A percentile compares a stretch with the other conserved stretches of the same genome.
phyloP scores from a whole-genome alignment of 441 rosid genomes.

The Eugenia klotzschiana region DNA sequence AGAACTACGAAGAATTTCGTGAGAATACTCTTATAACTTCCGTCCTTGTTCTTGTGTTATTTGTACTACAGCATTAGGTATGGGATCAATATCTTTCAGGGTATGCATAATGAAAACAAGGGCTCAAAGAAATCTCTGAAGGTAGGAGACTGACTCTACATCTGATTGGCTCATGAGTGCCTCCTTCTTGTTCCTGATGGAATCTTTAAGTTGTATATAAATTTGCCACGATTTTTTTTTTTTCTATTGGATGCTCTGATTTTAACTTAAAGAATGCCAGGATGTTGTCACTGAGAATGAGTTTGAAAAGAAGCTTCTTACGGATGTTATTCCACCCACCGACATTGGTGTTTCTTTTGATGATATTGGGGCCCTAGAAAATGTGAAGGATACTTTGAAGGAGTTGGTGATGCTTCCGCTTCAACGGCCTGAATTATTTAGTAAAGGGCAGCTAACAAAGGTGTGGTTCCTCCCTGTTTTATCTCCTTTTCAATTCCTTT shows the following conservation, averaged over 20 bases:
- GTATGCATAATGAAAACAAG: constrained; percentile 71
- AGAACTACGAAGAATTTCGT: neutral
- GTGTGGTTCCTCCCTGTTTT: constrained; percentile 16
- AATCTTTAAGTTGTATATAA: no score
- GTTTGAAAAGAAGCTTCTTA: constrained; percentile 89
- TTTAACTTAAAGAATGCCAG: constrained; percentile 21
- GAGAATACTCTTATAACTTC: neutral
- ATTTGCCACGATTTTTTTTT: neutral
- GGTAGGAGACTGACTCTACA: constrained; percentile 26
- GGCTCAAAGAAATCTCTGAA: constrained; percentile 81
- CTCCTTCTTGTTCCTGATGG: neutral
- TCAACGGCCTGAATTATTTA: constrained; percentile 90
- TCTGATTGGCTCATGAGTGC: neutral
- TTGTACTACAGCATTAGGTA: constrained; percentile 47
- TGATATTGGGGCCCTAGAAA: constrained; percentile 94
- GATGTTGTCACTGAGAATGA: constrained; percentile 97
- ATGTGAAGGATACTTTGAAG: constrained; percentile 93
- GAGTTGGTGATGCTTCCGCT: constrained; percentile 99
- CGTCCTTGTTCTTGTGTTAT: neutral
- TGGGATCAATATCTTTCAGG: constrained; percentile 69
- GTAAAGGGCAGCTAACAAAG: constrained; percentile 97
- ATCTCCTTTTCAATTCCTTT: neutral
- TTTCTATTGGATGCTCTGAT: neutral
- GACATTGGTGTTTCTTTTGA: constrained; percentile 94
- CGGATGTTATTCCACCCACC: constrained; percentile 90